Conservation (phyloP, 768 basidiomycete species). For the Fistulinella prunicolor region DNA sequence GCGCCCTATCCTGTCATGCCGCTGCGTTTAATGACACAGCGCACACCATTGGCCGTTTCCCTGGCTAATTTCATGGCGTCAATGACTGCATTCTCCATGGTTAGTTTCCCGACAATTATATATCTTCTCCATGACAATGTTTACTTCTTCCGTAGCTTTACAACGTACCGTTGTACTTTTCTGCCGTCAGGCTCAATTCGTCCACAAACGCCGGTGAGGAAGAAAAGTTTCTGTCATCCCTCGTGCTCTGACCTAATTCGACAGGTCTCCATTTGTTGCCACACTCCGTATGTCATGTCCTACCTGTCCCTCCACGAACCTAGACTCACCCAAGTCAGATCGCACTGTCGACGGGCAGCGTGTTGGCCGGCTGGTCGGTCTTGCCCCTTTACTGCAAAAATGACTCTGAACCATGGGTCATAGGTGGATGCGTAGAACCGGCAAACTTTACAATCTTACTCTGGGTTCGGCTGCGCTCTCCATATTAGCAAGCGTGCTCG, state of each 20-base stretch:
- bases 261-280: constrained; percentile 84
- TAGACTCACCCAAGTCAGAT: constrained; percentile 43
- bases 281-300: constrained; percentile 73
- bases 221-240: background rate
- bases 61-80: constrained; percentile 76
- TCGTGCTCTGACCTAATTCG: constrained; percentile 10
- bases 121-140: constrained; percentile 1
- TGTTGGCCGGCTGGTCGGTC: constrained; percentile 81
- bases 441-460: constrained; percentile 78
- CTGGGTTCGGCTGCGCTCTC: constrained; percentile 59
- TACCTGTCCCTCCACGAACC: constrained; percentile 4
- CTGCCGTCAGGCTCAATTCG: constrained; percentile 68
- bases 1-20: constrained; percentile 91
- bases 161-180: constrained; percentile 87
- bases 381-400: background rate
- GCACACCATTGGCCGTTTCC: constrained; percentile 81
- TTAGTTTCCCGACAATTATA: constrained; percentile 26
- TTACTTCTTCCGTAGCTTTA: constrained; percentile 53
- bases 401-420: background rate
- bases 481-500: constrained; percentile 55
- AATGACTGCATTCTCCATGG: constrained; percentile 79
- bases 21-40: constrained; percentile 66
- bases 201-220: constrained; percentile 67
- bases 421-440: constrained; percentile 81
- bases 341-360: constrained; percentile 79